Evolutionary conservation across 73 alveolate genomes (phyloP).

Genomic region (Paramecium bursaria): DNA sequence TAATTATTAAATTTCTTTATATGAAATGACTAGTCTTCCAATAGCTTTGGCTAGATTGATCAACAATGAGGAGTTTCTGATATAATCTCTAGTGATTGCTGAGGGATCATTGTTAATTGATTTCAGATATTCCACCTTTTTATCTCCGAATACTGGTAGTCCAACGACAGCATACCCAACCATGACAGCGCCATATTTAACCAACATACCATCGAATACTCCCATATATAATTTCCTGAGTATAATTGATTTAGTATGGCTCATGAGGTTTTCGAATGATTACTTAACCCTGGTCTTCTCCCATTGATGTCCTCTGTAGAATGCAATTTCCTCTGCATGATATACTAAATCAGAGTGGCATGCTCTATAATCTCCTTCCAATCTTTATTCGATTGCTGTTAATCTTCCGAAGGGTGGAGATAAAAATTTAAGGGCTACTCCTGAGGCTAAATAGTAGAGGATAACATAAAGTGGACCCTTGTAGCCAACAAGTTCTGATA

Average conservation of each 20-base stretch:
- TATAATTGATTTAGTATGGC: constrained; percentile 78
- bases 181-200: constrained; percentile 95
- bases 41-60: constrained; percentile 95
- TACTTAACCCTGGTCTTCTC: constrained; percentile 79
- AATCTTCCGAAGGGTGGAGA: constrained; percentile 92
- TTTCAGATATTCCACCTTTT: constrained; percentile 76
- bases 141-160: constrained; percentile 93
- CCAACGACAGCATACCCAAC: constrained; percentile 94
- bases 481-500: constrained; percentile 91
- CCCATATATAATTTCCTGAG: constrained; percentile 89
- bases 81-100: constrained; percentile 89
- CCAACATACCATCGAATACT: constrained; percentile 89
- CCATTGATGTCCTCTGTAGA: constrained; percentile 88
- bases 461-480: constrained; percentile 87
- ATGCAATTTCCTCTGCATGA: constrained; percentile 94
- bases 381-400: constrained; percentile 85
- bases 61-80: constrained; percentile 89
- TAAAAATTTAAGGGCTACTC: constrained; percentile 77
- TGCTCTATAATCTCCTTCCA: constrained; percentile 92
- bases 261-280: constrained; percentile 73
- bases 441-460: constrained; percentile 77
- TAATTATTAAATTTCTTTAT: constrained; percentile 87
- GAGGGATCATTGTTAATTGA: constrained; percentile 79
- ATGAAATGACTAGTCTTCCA: constrained; percentile 90
- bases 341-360: constrained; percentile 84